Evolutionary conservation across 1,284 basidiomycete genomes (phyloP).

Genomic region (Ustilago vetiveriae): DNA sequence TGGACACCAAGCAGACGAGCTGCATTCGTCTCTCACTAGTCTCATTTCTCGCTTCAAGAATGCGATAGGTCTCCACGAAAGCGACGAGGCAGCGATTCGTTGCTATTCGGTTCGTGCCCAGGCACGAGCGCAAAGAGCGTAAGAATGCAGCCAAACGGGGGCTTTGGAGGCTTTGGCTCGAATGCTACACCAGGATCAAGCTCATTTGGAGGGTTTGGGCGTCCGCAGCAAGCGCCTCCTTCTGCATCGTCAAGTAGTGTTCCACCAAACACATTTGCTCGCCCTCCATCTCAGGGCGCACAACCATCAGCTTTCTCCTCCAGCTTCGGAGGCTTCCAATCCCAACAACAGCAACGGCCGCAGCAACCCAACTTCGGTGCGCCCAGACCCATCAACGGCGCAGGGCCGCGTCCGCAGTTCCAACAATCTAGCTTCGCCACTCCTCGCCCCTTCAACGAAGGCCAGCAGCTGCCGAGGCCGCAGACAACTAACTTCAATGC

Average conservation of each 20-base stretch:
- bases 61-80: neutral
- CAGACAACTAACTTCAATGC: constrained; percentile 5
- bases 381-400: constrained; percentile 5
- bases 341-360: constrained; percentile 12
- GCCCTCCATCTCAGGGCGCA: constrained; percentile 8
- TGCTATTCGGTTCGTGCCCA: constrained; percentile 1
- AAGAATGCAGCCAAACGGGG: constrained; percentile 24
- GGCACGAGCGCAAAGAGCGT: neutral
- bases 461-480: constrained; percentile 8
- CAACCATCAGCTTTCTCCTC: constrained; percentile 14
- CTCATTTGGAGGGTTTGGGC: constrained; percentile 14
- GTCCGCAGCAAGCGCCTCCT: constrained; percentile 21
- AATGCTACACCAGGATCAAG: neutral
- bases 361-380: constrained; percentile 12
- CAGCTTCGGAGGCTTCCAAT: constrained; percentile 6
- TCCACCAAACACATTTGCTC: constrained; percentile 34
- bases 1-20: too few relatives aligned
- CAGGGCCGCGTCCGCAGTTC: constrained; percentile 10
- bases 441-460: constrained; percentile 11
- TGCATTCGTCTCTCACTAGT: too few relatives aligned
- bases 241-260: constrained; percentile 21
- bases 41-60: too few relatives aligned
- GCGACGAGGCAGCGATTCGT: neutral
- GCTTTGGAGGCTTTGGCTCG: constrained; percentile 6
- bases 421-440: constrained; percentile 15